A percentile compares a stretch with the other conserved stretches of the same genome.
These are phyloP conservation scores for Fusarium continuum DNA, from an alignment of 2,329 filamentous ascomycete species.

Conservation along the genomic window DNA sequence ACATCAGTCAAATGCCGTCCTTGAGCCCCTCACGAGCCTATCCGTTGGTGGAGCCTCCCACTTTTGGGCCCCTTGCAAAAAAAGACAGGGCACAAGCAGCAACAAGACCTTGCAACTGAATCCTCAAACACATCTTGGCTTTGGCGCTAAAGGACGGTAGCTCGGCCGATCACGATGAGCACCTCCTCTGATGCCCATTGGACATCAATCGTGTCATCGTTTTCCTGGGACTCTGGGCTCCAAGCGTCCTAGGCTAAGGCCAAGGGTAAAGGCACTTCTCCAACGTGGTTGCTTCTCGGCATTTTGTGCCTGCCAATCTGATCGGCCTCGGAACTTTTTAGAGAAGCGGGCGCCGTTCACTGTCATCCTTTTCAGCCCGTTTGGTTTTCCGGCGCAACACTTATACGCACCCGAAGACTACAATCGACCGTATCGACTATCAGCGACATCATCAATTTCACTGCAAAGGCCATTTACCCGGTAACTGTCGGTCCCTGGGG, in stretches of 20 bases:
- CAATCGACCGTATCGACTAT: neutral
- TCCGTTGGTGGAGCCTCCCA: conserved; percentile 5
- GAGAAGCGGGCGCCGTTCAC: neutral
- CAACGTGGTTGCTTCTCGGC: conserved; percentile 1
- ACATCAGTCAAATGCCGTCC: conserved; percentile 20
- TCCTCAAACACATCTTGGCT: conserved; percentile 37
- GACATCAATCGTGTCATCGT: neutral
- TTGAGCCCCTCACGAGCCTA: conserved; percentile 8
- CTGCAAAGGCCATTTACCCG: neutral
- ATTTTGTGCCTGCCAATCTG: neutral
- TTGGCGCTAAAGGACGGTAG: conserved; percentile 39
- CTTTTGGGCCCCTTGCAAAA: conserved; percentile 9
- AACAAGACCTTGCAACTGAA: conserved; percentile 14
- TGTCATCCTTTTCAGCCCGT: conserved; percentile 1
- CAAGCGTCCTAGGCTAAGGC: conserved; percentile 10
- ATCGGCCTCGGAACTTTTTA: neutral
- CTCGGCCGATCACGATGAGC: conserved; percentile 36
- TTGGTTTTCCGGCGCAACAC: conserved; percentile 6
- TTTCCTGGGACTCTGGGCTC: neutral
- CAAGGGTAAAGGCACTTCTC: too few species aligned
- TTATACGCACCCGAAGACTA: neutral
- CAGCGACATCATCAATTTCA: neutral
- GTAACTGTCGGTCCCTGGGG: conserved; percentile 2
- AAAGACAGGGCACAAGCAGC: conserved; percentile 7
- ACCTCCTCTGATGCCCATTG: conserved; percentile 12